Evolutionary conservation across 2,329 filamentous ascomycete species (phyloP).

Genomic region (Alternaria viburni): DNA sequence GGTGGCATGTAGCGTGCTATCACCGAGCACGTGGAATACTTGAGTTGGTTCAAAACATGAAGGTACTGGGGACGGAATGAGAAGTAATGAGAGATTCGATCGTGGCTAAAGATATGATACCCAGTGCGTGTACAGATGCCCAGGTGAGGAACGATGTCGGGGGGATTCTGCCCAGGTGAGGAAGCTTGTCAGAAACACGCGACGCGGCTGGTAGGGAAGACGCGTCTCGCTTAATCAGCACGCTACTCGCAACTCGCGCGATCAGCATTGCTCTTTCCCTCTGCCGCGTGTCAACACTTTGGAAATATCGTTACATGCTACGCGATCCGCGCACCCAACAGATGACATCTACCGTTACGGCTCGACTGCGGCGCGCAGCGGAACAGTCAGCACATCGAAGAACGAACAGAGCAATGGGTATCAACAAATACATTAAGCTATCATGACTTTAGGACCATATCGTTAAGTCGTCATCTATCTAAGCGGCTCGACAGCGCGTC

Average conservation of each 20-base stretch:
- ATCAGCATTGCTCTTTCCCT: not conserved
- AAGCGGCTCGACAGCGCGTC: not conserved
- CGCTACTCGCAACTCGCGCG: not conserved
- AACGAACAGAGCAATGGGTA: not conserved
- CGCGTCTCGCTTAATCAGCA: not conserved
- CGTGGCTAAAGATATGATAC: not conserved
- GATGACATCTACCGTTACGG: not conserved
- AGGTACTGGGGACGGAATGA: not conserved
- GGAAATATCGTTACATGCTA: too few species aligned
- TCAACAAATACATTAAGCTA: not conserved
- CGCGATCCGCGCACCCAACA: not conserved
- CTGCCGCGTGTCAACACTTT: not conserved
- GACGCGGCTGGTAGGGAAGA: not conserved
- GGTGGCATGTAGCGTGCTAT: not conserved
- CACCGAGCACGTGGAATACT: not conserved
- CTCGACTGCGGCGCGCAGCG: not conserved
- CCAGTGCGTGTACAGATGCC: not conserved
- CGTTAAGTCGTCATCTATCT: not conserved
- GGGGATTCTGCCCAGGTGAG: not conserved
- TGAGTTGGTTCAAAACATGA: not conserved
- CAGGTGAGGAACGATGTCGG: not conserved
- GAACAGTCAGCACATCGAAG: not conserved
- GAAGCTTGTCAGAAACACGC: not conserved
- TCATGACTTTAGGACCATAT: not conserved
- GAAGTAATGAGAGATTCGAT: not conserved